Base-by-base conservation (phyloP, 805 yeast species). In the Suhomyces tanzawaensis region DNA sequence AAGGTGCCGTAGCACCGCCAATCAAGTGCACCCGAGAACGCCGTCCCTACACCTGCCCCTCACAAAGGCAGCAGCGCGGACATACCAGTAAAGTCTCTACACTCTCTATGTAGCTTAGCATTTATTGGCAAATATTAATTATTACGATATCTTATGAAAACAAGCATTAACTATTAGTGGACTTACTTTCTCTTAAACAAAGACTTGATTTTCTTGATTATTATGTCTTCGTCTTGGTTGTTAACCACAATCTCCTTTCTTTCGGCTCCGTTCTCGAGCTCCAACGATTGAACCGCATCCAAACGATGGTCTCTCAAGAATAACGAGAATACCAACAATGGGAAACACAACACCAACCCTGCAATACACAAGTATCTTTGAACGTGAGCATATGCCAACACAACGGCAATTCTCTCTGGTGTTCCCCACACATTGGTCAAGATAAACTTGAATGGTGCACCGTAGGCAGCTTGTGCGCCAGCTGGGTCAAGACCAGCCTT, bases 331-430 rank as follows among this genome's bases (percentile, higher is more conserved):
- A 57, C 45, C 9, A 82, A 49, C 51, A 81, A 61, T 15, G 82
- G 77, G 36, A 74, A 69, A 55, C 78, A 70, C 53, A 82, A 69
- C 37, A 76, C 70, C 18, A 71, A 44, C 17, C 82, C 85, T 22
- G 76, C 73, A 37, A 74, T 68, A 39, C 80, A 71, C 55, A 81
- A 73, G 38, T 78, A 54, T 49, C 71, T 69, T 59, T 83, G 90
- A 34, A 79, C 71, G 40, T 78, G 62, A 40, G 72, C 72, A 56
- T 83, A 84, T 2, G 85, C 73, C 33, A 53, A 58, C 3, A 80
- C 82, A 35, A 80, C 68, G 3, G 76, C 81, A 2, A 52, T 54
- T 59, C 91, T 75, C 42, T 71, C 76, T 13, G 81, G 76, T 1
- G 85, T 66, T 2, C 80, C 88, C 85, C 85, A 79, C 1, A 77